phyloP scores from a whole-genome alignment of 225 moss, liverwort and hornwort species.

The Physcomitrium patens region DNA sequence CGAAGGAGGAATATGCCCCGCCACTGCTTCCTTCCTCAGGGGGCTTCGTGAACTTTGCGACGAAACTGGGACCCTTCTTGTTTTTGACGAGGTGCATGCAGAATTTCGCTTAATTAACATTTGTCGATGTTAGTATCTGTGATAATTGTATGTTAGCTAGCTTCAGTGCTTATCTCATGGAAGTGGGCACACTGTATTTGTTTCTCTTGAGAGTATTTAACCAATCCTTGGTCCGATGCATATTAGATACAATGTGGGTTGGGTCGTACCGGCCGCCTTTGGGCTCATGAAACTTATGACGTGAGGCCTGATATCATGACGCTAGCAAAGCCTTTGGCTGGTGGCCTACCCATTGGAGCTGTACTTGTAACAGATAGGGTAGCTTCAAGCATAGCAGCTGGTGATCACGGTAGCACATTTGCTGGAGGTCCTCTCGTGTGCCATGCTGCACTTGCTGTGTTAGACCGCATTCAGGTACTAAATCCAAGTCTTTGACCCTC shows the following conservation, averaged over 20 bases:
- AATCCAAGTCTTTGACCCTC: not conserved
- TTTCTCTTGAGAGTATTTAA: not conserved
- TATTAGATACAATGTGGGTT: conserved; percentile 83
- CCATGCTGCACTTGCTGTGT: conserved; percentile 38
- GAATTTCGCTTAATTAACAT: not conserved
- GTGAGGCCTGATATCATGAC: conserved; percentile 89
- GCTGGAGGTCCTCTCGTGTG: conserved; percentile 55
- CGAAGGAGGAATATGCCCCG: conserved; percentile 81
- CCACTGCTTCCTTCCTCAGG: conserved; percentile 66
- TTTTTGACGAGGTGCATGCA: conserved; percentile 80
- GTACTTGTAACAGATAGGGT: conserved; percentile 79
- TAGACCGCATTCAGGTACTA: conserved; percentile 38
- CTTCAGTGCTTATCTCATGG: not conserved
- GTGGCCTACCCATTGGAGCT: conserved; percentile 87
- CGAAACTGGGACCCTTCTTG: conserved; percentile 72
- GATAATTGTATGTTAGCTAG: not conserved
- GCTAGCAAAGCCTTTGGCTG: conserved; percentile 83
- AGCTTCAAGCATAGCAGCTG: conserved; percentile 66
- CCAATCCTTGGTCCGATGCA: conserved; percentile 8
- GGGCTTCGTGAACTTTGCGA: conserved; percentile 87
- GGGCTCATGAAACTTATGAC: conserved; percentile 79
- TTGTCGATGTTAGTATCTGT: not conserved
- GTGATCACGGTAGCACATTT: conserved; percentile 66
- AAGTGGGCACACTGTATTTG: not conserved
- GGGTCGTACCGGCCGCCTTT: conserved; percentile 71